A percentile compares a stretch with the other conserved stretches of the same genome.
phyloP scores from a whole-genome alignment of 495 filamentous ascomycete genomes.

The Tuber brumale region DNA sequence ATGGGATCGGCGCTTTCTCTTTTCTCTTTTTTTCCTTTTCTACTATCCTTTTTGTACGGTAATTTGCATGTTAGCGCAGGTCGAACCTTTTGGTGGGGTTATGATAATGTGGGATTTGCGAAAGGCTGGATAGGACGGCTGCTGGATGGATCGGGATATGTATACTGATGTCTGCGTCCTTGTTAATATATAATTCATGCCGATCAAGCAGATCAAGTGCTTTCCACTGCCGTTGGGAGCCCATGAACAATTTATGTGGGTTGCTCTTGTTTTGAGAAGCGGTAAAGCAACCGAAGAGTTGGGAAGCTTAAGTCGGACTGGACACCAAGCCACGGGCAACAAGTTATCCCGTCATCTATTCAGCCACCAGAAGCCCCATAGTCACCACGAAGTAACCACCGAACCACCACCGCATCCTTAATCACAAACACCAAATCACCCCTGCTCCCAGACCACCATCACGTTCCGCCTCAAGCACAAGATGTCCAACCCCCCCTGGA shows the following conservation, averaged over 20 bases:
- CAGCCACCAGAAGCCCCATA: not conserved
- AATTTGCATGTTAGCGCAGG: not conserved
- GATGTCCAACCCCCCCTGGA: slow-evolving; percentile 48
- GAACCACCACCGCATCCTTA: not conserved
- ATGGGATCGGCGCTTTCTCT: not conserved
- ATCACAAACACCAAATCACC: not conserved
- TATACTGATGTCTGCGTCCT: not conserved
- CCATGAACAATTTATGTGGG: not conserved
- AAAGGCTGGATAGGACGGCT: not conserved
- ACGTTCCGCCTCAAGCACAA: slow-evolving; percentile 40
- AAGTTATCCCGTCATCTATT: slow-evolving; percentile 6
- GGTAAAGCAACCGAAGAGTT: not conserved
- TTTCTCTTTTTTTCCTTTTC: slow-evolving; percentile 8
- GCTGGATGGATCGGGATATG: not conserved
- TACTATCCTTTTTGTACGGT: slow-evolving; percentile 7
- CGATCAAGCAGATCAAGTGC: not conserved
- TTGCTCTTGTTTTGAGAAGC: not conserved
- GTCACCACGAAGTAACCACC: not conserved
- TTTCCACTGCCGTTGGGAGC: not conserved
- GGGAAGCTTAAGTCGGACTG: no score
- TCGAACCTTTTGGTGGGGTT: slow-evolving; percentile 13
- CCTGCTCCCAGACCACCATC: slow-evolving; percentile 9
- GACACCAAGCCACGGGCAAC: not conserved
- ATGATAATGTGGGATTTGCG: not conserved
- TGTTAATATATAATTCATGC: slow-evolving; percentile 1